Evolutionary conservation across 2,329 filamentous ascomycete genomes (phyloP), one percentile per base, ranked within the genome.

Genomic region (Helotiales sp.): DNA sequence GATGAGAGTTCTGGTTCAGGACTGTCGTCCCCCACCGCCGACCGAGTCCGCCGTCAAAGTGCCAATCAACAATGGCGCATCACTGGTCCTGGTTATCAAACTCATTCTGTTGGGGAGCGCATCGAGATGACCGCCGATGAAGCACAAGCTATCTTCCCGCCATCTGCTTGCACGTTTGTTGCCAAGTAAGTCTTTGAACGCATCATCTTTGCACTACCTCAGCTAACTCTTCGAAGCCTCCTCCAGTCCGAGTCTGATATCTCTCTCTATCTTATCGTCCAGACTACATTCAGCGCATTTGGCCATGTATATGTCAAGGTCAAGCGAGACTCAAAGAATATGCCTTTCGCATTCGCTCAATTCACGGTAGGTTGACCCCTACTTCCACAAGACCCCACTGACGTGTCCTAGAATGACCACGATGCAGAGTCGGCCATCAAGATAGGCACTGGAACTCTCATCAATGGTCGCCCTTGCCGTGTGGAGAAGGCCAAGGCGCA

Each of bases 311-410:
- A 78, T 60, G 80, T 86, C 61, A 87, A 88, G 74, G 84, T 88
- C 58, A 81, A 83, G 34, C 81, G 85, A 17, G 84, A 87, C 63
- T 60, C 58, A 10, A 77, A 81, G 53, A 75, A 81, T 36, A 86
- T 87, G 81, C 85, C 85, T 0, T 86, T 84, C 66, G 84, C 84
- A 0, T 88, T 88, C 63, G 80, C 79, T 22, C 85, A 88, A 65
- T 88, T 77, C 65, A 85, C 81, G 1, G 84, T 85, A 67, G 75
- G 80, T 72, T 25, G 17, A 38, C 34, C 25, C n/a, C 5, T 29
- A 24, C 33, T 13, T 31, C n/a, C 13, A 40, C n/a, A 47, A 48
- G 22, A 15, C 19, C 29, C 9, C 46, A 49, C 68, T 76, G 53
- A 77, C 55, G 30, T 17, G 9, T 15, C 10, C 25, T 60, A 85